These are phyloP conservation scores for Teunomyces pallodes DNA, from an alignment of 805 yeast species.

Conservation along the genomic window DNA sequence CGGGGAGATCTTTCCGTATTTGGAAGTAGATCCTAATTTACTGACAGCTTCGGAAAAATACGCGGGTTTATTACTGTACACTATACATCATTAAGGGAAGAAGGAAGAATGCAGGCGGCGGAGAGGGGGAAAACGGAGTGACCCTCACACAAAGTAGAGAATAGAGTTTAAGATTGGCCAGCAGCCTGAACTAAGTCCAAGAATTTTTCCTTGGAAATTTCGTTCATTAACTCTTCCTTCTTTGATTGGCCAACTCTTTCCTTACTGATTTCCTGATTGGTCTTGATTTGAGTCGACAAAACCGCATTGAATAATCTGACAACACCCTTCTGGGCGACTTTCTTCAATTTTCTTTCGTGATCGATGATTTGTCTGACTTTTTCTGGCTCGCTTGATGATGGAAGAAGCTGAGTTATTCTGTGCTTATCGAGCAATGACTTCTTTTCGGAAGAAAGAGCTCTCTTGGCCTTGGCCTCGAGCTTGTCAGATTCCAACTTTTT, in stretches of 20 bases:
- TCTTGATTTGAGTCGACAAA: slow-evolving; percentile 68
- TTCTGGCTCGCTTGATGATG: slow-evolving; percentile 53
- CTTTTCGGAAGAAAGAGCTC: slow-evolving; percentile 68
- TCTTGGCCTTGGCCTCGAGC: slow-evolving; percentile 79
- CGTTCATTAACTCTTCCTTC: slow-evolving; percentile 64
- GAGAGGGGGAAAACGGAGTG: background rate
- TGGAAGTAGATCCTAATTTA: background rate
- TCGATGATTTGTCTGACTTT: slow-evolving; percentile 60
- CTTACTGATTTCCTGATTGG: slow-evolving; percentile 48
- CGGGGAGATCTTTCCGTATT: background rate
- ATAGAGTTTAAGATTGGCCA: slow-evolving; percentile 37
- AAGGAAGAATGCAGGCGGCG: no score
- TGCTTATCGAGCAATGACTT: slow-evolving; percentile 62
- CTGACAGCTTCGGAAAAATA: no score
- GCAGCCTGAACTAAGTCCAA: slow-evolving; percentile 84
- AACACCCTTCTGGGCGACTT: slow-evolving; percentile 86
- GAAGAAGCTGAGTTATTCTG: slow-evolving; percentile 66
- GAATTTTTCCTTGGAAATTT: slow-evolving; percentile 84
- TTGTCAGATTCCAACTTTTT: slow-evolving; percentile 78
- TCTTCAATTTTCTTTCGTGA: slow-evolving; percentile 65
- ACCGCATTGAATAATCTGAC: slow-evolving; percentile 82
- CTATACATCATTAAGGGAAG: background rate
- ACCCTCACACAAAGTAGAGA: no score
- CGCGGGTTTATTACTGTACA: background rate
- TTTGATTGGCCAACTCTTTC: slow-evolving; percentile 46